Conservation (phyloP, 2,329 filamentous ascomycete species). For the Fusarium irregulare region DNA sequence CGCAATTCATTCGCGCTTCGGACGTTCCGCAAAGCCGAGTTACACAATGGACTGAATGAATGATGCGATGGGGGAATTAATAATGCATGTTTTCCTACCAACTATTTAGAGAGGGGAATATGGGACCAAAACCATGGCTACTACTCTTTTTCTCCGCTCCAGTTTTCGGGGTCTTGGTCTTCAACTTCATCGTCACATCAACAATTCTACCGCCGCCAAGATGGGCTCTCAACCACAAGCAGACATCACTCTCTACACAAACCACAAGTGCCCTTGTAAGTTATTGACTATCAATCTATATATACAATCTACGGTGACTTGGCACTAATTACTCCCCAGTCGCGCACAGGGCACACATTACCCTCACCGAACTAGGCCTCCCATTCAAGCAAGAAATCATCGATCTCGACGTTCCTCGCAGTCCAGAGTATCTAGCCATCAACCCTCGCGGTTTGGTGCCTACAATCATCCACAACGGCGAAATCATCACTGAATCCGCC, state of each 20-base stretch:
- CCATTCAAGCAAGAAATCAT: slow-evolving; percentile 78
- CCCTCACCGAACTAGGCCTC: slow-evolving; percentile 72
- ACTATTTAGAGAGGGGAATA: not conserved
- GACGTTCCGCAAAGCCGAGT: slow-evolving; percentile 8
- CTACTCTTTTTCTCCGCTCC: not conserved
- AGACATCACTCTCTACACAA: slow-evolving; percentile 75
- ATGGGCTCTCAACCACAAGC: slow-evolving; percentile 37
- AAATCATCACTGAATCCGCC: slow-evolving; percentile 78
- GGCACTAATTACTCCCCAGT: slow-evolving; percentile 44
- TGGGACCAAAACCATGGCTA: not conserved
- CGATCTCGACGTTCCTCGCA: slow-evolving; percentile 75
- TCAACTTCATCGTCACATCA: not conserved
- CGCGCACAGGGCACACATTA: slow-evolving; percentile 81
- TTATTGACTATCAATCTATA: not conserved
- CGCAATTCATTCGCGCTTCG: slow-evolving; percentile 24
- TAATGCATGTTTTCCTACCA: not conserved
- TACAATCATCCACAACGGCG: slow-evolving; percentile 71
- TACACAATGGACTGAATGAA: not conserved
- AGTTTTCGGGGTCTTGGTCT: not conserved
- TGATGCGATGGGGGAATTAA: slow-evolving; percentile 1
- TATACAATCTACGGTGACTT: not conserved
- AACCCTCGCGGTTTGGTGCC: slow-evolving; percentile 86
- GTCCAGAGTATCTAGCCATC: slow-evolving; percentile 78
- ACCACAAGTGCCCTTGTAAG: slow-evolving; percentile 73
- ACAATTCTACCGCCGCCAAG: slow-evolving; percentile 1